Evolutionary conservation across 2,329 filamentous ascomycete genomes (phyloP), one percentile per base, ranked within the genome.

Genomic region (Rugonectria rugulosa): DNA sequence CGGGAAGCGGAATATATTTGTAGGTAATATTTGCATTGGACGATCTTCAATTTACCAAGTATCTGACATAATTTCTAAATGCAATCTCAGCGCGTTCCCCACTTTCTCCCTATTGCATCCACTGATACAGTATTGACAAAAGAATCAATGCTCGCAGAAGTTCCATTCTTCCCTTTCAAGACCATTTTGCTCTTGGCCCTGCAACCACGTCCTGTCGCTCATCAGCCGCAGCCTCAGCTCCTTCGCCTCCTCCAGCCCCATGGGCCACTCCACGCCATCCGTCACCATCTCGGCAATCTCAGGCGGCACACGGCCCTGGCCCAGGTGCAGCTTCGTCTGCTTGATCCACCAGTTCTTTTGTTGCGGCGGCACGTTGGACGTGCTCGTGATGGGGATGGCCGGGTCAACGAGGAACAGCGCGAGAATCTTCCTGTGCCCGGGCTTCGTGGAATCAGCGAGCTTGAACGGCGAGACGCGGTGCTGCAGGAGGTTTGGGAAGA

Each of bases 381-480:
- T 79, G 2, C 72, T 74, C 53, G 76, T 68, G 71, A 79, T 52
- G 2, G 76, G 78, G 1, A 74, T 61, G 20, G 77, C 63, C 0
- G 86, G 86, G 63, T 88, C 83, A 2, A 88, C 80, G 2, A 88
- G 76, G 65, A 82, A 88, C 6, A 88, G 72, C 0, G 81, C 82
- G 2, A 88, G 71, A 43, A 87, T 82, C 66, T 83, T 83, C n/a
- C 83, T 76, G 61, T 87, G 81, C 2, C 86, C 86, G 0, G 82
- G 77, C 19, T 73, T 77, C 0, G 79, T 77, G 2, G 67, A 68
- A 62, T 89, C 85, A 0, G 59, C 69, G 1, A 88, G 76, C 6
- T 67, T 56, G 60, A 87, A 88, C 0, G 79, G 75, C 6, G 70
- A 63, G 1, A 86, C 81, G 3, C 72, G 71, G 61, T 86, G 82